Evolutionary conservation across 2,329 filamentous ascomycete genomes (phyloP), one percentile per base, ranked within the genome.

Genomic region (Pseudohalonectria lignicola): DNA sequence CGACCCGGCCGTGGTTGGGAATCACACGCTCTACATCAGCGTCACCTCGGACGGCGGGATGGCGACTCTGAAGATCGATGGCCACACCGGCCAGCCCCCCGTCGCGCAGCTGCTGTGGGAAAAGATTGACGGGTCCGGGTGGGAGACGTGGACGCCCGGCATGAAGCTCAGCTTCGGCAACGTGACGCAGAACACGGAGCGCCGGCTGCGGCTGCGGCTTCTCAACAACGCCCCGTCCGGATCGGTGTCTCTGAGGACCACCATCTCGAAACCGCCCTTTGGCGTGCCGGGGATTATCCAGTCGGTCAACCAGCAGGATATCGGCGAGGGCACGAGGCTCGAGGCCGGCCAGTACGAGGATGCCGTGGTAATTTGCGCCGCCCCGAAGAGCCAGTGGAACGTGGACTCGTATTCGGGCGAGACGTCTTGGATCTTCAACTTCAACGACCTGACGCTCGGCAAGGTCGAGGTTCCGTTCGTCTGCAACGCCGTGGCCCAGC

Each of bases 201-300:
- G 54, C 1, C 61, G 59, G 4, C 59, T 75, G 4, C 63, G 62
- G 37, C 59, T 78, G 51, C 63, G 74, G 1, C 49, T 77, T 18
- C 72, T 65, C 26, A 78, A 77, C 47, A 64, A 63, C 34, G 70
- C 66, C 8, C 62, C 62, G 2, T 53, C 63, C 1, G 67, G 68
- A 41, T 66, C 68, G 36, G 61, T 63, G 16, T 59, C 64, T 2
- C 59, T 77, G 2, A 71, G 66, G 0, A 53, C 77, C 12, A 76
- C 73, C 0, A 71, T 79, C 3, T 78, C 74, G 0, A 79, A 79
- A 48, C 71, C 73, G 4, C 74, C 74, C 0, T 76, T 71, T 38
- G 72, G 71, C 12, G 59, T 72, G 3, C 46, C 55, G n/a, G 67
- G 71, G 3, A 64, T 76, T 17, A 63, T 78, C 29, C 60, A 63